Percentiles rank a stretch among this genome's conserved stretches.
Evolutionary conservation across 257 asterid genomes (phyloP).

Genomic region (Plantago elongata): DNA sequence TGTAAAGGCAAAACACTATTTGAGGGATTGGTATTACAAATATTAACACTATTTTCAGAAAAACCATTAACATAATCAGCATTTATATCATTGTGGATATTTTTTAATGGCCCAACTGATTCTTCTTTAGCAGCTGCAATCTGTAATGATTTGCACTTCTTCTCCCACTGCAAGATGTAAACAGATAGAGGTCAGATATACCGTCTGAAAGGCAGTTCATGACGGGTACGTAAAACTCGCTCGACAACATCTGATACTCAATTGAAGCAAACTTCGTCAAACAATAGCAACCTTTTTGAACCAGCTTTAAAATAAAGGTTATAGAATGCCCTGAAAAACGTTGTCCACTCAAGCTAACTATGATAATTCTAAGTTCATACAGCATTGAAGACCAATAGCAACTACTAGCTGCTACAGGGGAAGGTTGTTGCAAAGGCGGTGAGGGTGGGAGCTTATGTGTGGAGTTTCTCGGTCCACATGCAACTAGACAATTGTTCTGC

Average conservation of each 20-base stretch:
- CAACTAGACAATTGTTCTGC: too few relatives aligned
- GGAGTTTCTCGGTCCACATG: too few relatives aligned
- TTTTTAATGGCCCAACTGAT: constrained; percentile 40
- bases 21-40: constrained; percentile 35
- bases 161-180: constrained; percentile 72
- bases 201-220: background rate
- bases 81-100: constrained; percentile 84
- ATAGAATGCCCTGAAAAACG: too few relatives aligned
- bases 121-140: constrained; percentile 44
- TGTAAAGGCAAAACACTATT: constrained; percentile 75
- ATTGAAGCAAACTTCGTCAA: background rate
- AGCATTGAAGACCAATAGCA: too few relatives aligned
- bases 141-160: constrained; percentile 56
- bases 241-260: constrained; percentile 4
- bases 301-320: background rate
- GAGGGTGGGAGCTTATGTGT: too few relatives aligned
- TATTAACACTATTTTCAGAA: constrained; percentile 36
- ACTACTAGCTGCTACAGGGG: too few relatives aligned
- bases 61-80: constrained; percentile 57
- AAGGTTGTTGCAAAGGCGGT: too few relatives aligned
- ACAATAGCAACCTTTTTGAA: background rate
- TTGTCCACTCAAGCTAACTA: too few relatives aligned
- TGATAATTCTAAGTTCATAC: too few relatives aligned
- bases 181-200: constrained; percentile 15
- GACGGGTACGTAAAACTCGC: constrained; percentile 2